These are phyloP conservation scores for Elsinoe fawcettii DNA, from an alignment of 2,329 filamentous ascomycete genomes.

Conservation along the genomic window DNA sequence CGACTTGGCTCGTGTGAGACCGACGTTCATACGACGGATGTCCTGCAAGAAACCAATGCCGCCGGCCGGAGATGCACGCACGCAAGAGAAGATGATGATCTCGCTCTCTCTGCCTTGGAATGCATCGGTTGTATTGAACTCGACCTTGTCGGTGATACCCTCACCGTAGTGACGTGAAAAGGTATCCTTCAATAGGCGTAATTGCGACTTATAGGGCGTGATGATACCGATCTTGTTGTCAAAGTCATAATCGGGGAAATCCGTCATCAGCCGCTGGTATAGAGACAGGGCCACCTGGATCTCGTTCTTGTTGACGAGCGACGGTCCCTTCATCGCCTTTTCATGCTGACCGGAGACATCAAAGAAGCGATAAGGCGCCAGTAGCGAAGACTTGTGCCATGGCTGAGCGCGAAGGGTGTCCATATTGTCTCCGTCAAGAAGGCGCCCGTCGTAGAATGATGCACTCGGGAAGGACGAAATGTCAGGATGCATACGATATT, in stretches of 20 bases:
- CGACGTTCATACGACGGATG: constrained; percentile 98
- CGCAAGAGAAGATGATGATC: constrained; percentile 98
- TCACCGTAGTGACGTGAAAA: constrained; percentile 70
- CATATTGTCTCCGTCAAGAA: constrained; percentile 83
- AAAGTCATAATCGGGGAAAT: constrained; percentile 62
- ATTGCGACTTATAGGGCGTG: constrained; percentile 92
- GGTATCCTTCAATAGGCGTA: constrained; percentile 67
- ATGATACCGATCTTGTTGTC: constrained; percentile 89
- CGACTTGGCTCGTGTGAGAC: constrained; percentile 90
- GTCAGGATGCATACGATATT: constrained; percentile 98
- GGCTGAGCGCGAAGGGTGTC: constrained; percentile 62
- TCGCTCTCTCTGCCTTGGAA: constrained; percentile 96
- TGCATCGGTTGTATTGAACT: constrained; percentile 98
- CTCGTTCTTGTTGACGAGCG: constrained; percentile 81
- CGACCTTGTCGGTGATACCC: constrained; percentile 66
- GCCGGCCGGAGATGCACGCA: constrained; percentile 83
- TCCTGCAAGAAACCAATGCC: constrained; percentile 98
- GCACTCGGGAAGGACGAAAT: constrained; percentile 86
- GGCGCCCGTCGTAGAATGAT: constrained; percentile 83
- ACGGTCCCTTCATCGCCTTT: constrained; percentile 74
- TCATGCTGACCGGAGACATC: constrained; percentile 86
- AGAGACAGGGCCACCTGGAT: constrained; percentile 78
- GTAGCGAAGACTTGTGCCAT: constrained; percentile 75
- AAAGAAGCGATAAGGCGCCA: constrained; percentile 94
- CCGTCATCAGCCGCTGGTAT: constrained; percentile 68